These are phyloP conservation scores for Daldinia concentrica DNA, from an alignment of 495 filamentous ascomycete genomes.

Conservation along the genomic window DNA sequence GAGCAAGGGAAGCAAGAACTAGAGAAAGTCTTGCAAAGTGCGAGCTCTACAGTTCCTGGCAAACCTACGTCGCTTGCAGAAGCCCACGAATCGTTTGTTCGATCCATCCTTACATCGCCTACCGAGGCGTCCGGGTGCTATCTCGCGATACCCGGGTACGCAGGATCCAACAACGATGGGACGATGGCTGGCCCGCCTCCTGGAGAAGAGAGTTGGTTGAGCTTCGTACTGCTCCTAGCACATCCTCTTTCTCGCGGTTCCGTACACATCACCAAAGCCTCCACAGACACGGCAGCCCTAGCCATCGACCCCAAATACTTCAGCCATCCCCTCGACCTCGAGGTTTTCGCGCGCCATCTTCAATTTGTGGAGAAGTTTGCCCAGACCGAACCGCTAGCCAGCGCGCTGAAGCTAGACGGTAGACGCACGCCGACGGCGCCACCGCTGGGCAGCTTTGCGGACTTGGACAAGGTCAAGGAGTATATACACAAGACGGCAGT, in stretches of 20 bases:
- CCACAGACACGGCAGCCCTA: conserved; percentile 40
- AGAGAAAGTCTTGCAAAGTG: background rate
- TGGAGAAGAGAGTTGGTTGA: conserved; percentile 37
- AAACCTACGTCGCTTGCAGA: conserved; percentile 1
- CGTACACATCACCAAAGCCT: conserved; percentile 58
- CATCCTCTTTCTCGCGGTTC: conserved; percentile 62
- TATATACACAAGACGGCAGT: conserved; percentile 42
- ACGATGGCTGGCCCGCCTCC: background rate
- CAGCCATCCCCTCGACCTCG: conserved; percentile 58
- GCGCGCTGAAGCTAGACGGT: conserved; percentile 38
- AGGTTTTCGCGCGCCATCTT: conserved; percentile 53
- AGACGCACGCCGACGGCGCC: conserved; percentile 18
- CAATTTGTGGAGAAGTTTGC: conserved; percentile 49
- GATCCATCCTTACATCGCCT: conserved; percentile 67
- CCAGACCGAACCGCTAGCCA: conserved; percentile 47
- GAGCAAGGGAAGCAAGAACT: background rate
- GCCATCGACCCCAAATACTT: conserved; percentile 63
- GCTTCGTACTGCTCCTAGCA: conserved; percentile 43
- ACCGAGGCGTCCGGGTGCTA: conserved; percentile 63
- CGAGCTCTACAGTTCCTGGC: background rate
- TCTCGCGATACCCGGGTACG: conserved; percentile 7
- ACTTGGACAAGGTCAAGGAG: conserved; percentile 35
- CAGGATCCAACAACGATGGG: background rate
- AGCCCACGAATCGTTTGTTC: conserved; percentile 75
- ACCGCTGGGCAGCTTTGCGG: conserved; percentile 4